These are phyloP conservation scores for Hypoxylon intermedium DNA, from an alignment of 495 filamentous ascomycete genomes.

Conservation along the genomic window DNA sequence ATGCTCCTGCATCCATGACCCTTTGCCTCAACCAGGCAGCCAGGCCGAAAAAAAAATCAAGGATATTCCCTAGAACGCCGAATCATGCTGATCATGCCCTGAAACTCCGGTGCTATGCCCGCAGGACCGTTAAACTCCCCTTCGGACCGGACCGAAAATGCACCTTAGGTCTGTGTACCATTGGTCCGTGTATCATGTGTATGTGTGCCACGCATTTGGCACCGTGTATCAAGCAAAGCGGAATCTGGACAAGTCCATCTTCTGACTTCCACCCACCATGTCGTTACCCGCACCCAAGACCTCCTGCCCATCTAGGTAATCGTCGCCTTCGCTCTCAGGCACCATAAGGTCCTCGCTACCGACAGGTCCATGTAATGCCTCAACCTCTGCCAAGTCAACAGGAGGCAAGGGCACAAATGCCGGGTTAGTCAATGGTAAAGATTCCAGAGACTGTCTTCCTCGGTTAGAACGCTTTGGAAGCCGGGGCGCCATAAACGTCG, in stretches of 20 bases:
- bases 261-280: constrained; percentile 10
- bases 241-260: constrained; percentile 62
- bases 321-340: constrained; percentile 68
- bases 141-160: too few relatives aligned
- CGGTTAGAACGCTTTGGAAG: constrained; percentile 68
- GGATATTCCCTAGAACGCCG: too few relatives aligned
- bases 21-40: too few relatives aligned
- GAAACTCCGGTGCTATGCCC: constrained; percentile 35
- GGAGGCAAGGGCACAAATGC: constrained; percentile 51
- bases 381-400: constrained; percentile 50
- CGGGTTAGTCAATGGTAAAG: constrained; percentile 46
- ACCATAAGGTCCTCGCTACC: constrained; percentile 82
- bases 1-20: too few relatives aligned
- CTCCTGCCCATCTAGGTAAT: constrained; percentile 39
- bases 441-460: constrained; percentile 55
- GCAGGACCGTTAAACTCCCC: not conserved
- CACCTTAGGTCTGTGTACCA: too few relatives aligned
- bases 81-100: not conserved
- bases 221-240: constrained; percentile 51
- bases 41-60: too few relatives aligned
- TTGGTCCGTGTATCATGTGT: not conserved
- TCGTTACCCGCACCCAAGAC: constrained; percentile 25
- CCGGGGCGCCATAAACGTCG: constrained; percentile 56
- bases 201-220: not conserved
- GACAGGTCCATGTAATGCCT: constrained; percentile 47